Base-by-base conservation (phyloP, 2,329 filamentous ascomycete genomes). In the Botryotinia narcissicola region DNA sequence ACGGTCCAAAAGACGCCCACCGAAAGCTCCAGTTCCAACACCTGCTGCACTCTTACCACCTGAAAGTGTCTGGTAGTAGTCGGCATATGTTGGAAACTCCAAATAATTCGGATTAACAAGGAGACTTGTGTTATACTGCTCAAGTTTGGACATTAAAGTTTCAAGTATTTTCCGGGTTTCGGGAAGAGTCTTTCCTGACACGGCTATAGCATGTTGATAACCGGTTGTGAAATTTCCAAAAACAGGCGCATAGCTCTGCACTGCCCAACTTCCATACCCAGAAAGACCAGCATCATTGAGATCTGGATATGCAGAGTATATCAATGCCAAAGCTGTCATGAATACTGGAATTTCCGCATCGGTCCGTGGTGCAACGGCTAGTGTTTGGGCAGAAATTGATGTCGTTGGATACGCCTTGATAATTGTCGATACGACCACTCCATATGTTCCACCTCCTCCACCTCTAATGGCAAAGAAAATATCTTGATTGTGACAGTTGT, bases 401-500 rank as follows among this genome's bases (percentile, higher is more conserved):
- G 73, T 78, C 32, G 83, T 78, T 76, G 84, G 83, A 72, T 82
- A 82, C 1, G 81, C 84, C 61, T 83, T 84, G 51, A 86, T 75
- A 0, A 82, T 84, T 54, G 81, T 81, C 20, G 80, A 82, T 7
- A 82, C 81, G 4, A 82, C 81, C 37, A 83, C 79, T 9, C 81
- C 82, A 69, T 81, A 82, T 2, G 76, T 76, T 8, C 82, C 81
- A 51, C 77, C 78, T 0, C 77, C 81, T 4, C 80, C 81, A 6
- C 82, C 81, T 59, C 81, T 81, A 4, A 83, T 74, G 0, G 81
- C 81, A 78, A 79, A 82, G 77, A 80, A 82, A 10, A 83, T 75
- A 62, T 83, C 80, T 0, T 68, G 44, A 61, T 82, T 73, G 6
- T 78, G 70, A 3, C 67, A 73, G 7, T 54, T 74, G 18, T 72